A percentile compares a stretch with the other conserved stretches of the same genome.
Evolutionary conservation across 345 rosid genomes (phyloP).

Genomic region (Leavenworthia alabamica): DNA sequence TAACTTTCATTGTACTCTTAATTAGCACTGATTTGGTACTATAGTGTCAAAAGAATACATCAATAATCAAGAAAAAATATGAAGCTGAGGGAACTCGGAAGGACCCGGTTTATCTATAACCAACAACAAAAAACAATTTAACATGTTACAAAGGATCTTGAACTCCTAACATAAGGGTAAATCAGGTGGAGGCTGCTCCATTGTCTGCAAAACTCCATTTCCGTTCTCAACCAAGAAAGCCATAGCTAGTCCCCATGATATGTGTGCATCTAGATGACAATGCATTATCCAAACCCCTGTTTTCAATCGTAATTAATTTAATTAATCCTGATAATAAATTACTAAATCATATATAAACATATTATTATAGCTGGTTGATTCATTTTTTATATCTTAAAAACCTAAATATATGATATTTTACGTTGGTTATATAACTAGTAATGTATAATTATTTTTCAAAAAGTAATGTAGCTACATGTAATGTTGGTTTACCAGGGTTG

Average conservation of each 20-base stretch:
- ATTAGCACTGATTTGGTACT: conserved; percentile 11
- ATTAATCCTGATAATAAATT: neutral
- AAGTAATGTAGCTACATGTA: too few species aligned
- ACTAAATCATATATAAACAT: neutral
- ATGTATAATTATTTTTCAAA: too few species aligned
- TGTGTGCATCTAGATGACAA: conserved; percentile 93
- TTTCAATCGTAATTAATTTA: neutral
- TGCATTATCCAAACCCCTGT: conserved; percentile 95
- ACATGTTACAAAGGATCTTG: neutral
- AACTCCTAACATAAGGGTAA: conserved; percentile 48
- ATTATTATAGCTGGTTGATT: too few species aligned
- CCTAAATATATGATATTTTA: neutral
- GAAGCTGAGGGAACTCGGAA: conserved; percentile 8
- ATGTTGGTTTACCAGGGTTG: conserved; percentile 62
- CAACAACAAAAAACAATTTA: conserved; percentile 15
- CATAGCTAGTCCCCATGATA: conserved; percentile 84
- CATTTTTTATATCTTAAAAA: neutral
- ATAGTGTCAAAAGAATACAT: conserved; percentile 31
- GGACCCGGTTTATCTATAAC: conserved; percentile 8
- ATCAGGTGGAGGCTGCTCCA: conserved; percentile 69
- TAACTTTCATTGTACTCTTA: conserved; percentile 11
- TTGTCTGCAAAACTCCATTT: conserved; percentile 42
- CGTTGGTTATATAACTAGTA: too few species aligned
- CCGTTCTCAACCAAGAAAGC: conserved; percentile 85
- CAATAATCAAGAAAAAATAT: conserved; percentile 9